These are phyloP conservation scores for Gossypium raimondii DNA, from an alignment of 345 rosid species.

Conservation along the genomic window DNA sequence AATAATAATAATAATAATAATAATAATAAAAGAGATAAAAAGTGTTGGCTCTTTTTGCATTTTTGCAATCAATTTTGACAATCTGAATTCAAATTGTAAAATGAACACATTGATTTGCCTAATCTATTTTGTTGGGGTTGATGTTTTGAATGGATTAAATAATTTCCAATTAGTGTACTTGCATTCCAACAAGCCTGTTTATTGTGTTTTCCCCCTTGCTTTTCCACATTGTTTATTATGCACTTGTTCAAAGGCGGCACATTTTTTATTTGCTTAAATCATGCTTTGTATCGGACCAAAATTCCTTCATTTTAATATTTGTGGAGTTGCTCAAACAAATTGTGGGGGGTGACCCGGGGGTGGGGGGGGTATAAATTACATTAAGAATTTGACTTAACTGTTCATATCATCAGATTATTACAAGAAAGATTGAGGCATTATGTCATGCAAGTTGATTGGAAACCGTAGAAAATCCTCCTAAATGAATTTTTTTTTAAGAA, in stretches of 20 bases:
- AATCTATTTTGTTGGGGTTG: not conserved
- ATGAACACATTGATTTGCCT: not conserved
- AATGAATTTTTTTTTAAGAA: not conserved
- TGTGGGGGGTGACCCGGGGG: not conserved
- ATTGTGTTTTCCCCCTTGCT: not conserved
- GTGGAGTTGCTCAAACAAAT: not conserved
- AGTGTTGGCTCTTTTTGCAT: too few species aligned
- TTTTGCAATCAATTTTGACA: too few species aligned
- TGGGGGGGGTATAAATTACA: not conserved
- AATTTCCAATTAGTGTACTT: conserved; percentile 15
- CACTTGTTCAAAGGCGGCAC: conserved; percentile 19
- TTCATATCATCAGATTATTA: not conserved
- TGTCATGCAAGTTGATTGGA: conserved; percentile 1
- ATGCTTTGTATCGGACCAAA: not conserved
- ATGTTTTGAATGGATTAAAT: not conserved
- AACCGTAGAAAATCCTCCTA: not conserved
- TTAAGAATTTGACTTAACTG: not conserved
- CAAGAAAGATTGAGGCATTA: not conserved
- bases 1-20: too few species aligned
- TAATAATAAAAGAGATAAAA: too few species aligned
- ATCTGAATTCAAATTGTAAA: too few species aligned
- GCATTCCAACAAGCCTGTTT: not conserved
- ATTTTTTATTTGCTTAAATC: not conserved
- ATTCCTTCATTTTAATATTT: not conserved
- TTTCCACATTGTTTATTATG: not conserved